phyloP scores from a whole-genome alignment of 768 basidiomycete genomes.

The Cystofilobasidium macerans region DNA sequence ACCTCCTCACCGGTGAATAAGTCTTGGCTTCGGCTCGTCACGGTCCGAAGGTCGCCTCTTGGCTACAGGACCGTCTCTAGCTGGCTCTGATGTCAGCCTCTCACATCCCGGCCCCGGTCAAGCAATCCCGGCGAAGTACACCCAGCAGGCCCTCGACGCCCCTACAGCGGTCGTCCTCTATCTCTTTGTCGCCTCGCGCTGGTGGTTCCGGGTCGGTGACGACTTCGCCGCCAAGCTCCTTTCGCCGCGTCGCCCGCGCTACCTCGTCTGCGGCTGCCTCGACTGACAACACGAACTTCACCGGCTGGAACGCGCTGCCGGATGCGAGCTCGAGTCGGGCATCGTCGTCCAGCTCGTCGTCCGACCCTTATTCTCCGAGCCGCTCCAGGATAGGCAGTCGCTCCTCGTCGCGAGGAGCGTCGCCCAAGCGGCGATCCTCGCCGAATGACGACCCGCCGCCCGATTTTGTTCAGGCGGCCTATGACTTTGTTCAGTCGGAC shows the following conservation, averaged over 20 bases:
- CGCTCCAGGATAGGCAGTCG: background rate
- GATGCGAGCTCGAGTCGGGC: background rate
- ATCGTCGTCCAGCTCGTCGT: background rate
- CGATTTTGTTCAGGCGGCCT: constrained; percentile 81
- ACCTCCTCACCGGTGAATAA: too few species aligned
- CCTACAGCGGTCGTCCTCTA: background rate
- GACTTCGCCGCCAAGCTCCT: background rate
- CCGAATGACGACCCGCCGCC: background rate
- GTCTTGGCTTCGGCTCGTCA: too few species aligned
- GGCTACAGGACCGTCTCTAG: too few species aligned
- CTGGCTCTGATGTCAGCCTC: background rate
- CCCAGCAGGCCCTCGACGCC: background rate
- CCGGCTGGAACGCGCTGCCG: background rate
- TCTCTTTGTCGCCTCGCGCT: background rate
- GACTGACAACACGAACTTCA: background rate
- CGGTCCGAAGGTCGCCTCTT: too few species aligned
- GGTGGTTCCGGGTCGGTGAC: background rate
- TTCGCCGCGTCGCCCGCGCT: background rate
- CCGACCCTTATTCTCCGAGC: background rate
- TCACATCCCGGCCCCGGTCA: too few species aligned
- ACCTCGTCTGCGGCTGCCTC: background rate
- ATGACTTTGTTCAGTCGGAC: constrained; percentile 69
- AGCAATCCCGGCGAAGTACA: too few species aligned
- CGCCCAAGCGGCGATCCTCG: background rate
- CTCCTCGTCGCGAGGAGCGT: background rate